phyloP scores from a whole-genome alignment of 139 green algal genomes.

The Trebouxia sp. region DNA sequence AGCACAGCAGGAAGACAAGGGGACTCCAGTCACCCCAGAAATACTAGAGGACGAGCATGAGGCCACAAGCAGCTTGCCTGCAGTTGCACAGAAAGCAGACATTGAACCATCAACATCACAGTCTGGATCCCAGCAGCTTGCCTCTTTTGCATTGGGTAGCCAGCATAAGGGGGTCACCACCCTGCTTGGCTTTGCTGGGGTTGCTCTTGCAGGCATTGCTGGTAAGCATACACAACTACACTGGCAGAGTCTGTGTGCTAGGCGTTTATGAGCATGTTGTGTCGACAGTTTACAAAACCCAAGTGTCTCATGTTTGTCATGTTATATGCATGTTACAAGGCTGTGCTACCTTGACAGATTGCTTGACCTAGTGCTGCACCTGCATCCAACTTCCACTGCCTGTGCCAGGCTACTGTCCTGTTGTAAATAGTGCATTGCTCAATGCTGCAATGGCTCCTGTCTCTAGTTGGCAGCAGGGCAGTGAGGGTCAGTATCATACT shows the following conservation, averaged over 20 bases:
- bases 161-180: background rate
- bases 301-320: background rate
- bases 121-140: background rate
- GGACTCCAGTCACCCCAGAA: no score
- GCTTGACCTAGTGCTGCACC: background rate
- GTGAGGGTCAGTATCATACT: no score
- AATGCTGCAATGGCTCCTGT: no score
- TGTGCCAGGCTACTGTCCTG: no score
- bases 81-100: no score
- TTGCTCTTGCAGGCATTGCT: constrained; percentile 10
- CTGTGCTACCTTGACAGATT: background rate
- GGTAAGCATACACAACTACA: background rate
- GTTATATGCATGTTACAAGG: background rate
- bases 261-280: background rate
- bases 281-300: background rate
- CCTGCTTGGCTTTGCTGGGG: constrained; percentile 13
- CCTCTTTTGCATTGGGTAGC: constrained; percentile 1
- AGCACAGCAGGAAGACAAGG: no score
- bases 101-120: no score
- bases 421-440: no score
- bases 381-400: background rate
- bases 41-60: no score
- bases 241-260: background rate
- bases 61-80: no score
- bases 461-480: no score